Percentiles rank a stretch among this genome's conserved stretches.
phyloP scores from a whole-genome alignment of 176 grass and related monocot species.

The Bolboschoenus planiculmis region DNA sequence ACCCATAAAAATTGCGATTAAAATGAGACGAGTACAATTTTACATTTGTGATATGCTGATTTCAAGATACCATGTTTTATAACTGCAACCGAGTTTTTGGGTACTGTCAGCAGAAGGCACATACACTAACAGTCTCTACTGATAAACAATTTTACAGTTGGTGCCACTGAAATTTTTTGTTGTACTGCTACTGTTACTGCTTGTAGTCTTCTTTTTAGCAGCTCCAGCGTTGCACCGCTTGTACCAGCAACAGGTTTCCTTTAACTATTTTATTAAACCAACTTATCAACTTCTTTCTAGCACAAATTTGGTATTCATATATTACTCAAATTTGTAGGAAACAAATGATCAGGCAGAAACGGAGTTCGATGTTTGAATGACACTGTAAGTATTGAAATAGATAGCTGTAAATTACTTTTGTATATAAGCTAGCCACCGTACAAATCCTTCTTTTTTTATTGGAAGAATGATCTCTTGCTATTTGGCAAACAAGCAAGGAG shows the following conservation, averaged over 20 bases:
- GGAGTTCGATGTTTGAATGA: background rate
- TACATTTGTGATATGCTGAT: background rate
- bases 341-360: too few relatives aligned
- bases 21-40: background rate
- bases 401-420: background rate
- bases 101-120: background rate
- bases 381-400: background rate
- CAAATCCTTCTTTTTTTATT: background rate
- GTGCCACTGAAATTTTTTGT: background rate
- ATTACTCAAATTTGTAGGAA: background rate
- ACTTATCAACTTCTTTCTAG: background rate
- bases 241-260: background rate
- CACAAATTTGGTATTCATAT: background rate
- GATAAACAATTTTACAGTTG: constrained; percentile 7
- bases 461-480: background rate
- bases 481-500: background rate
- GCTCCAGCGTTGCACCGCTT: background rate
- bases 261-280: background rate
- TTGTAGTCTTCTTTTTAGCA: background rate
- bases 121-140: background rate
- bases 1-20: background rate
- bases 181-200: background rate
- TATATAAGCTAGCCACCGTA: background rate
- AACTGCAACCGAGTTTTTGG: background rate
- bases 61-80: background rate